Percentiles rank a stretch among this genome's conserved stretches.
Conservation (phyloP, 73 alveolate genomes). For the Paramecium primaurelia region DNA sequence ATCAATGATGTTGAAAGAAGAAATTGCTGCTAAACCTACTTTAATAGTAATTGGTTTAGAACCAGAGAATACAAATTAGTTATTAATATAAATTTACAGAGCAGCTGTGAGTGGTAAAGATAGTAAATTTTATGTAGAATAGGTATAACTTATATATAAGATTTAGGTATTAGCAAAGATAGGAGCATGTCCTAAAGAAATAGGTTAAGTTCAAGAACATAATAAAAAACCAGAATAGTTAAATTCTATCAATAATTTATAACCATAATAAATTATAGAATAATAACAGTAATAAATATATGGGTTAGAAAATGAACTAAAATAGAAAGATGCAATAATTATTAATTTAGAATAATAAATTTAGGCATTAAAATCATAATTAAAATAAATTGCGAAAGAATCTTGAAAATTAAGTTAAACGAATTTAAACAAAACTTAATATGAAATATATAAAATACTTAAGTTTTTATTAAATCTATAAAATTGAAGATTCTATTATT, state of each 20-base stretch:
- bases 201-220: background rate
- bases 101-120: slow-evolving; percentile 73
- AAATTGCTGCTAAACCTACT: slow-evolving; percentile 78
- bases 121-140: slow-evolving; percentile 34
- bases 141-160: background rate
- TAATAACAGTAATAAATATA: background rate
- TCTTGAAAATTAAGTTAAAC: no score
- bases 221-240: background rate
- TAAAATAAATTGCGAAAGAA: background rate
- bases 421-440: no score
- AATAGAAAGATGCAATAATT: background rate
- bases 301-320: background rate
- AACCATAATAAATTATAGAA: no score
- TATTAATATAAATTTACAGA: slow-evolving; percentile 68
- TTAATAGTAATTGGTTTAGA: slow-evolving; percentile 92
- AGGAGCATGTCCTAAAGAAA: background rate
- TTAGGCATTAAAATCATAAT: background rate
- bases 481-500: no score
- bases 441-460: no score
- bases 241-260: no score
- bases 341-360: background rate
- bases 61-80: slow-evolving; percentile 87
- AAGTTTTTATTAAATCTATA: no score
- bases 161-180: background rate
- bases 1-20: slow-evolving; percentile 66